Evolutionary conservation across 2,329 filamentous ascomycete species (phyloP).

Genomic region (Lecanicillium sp.): DNA sequence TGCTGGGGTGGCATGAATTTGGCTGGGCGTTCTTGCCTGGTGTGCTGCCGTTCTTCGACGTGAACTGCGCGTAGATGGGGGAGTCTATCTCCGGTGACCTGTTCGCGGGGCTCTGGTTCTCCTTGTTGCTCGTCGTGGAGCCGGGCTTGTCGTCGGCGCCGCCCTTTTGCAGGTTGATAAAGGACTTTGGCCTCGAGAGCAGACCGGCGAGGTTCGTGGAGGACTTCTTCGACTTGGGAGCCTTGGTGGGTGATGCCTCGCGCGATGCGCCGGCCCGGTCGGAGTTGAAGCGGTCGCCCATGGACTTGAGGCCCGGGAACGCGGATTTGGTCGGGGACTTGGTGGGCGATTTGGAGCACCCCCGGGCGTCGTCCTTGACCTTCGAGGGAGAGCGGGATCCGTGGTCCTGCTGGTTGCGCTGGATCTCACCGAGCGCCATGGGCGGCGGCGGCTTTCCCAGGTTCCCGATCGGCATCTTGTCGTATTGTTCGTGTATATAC

Average conservation of each 20-base stretch:
- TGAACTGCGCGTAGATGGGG: constrained; percentile 77
- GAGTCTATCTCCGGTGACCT: constrained; percentile 34
- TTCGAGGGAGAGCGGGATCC: constrained; percentile 35
- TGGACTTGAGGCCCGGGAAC: constrained; percentile 37
- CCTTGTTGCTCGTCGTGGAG: constrained; percentile 60
- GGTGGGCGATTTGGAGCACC: constrained; percentile 36
- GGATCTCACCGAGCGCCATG: constrained; percentile 49
- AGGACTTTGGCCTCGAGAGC: constrained; percentile 67
- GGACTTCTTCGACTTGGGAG: constrained; percentile 75
- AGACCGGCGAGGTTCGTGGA: constrained; percentile 74
- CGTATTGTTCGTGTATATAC: neutral
- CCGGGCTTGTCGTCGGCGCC: constrained; percentile 47
- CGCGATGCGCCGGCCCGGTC: constrained; percentile 37
- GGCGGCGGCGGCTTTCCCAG: neutral
- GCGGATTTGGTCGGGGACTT: constrained; percentile 40
- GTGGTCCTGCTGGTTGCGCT: constrained; percentile 46
- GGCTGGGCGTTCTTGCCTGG: constrained; percentile 15
- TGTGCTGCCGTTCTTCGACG: constrained; percentile 28
- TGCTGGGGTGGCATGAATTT: constrained; percentile 9
- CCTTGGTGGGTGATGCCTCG: constrained; percentile 46
- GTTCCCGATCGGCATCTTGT: constrained; percentile 10
- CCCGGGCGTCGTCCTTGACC: constrained; percentile 28
- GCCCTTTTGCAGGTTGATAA: constrained; percentile 56
- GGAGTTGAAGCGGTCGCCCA: constrained; percentile 31
- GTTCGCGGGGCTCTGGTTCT: constrained; percentile 65